A percentile compares a stretch with the other conserved stretches of the same genome.
phyloP scores from a whole-genome alignment of 768 basidiomycete genomes.

The Leccinum imitatum region DNA sequence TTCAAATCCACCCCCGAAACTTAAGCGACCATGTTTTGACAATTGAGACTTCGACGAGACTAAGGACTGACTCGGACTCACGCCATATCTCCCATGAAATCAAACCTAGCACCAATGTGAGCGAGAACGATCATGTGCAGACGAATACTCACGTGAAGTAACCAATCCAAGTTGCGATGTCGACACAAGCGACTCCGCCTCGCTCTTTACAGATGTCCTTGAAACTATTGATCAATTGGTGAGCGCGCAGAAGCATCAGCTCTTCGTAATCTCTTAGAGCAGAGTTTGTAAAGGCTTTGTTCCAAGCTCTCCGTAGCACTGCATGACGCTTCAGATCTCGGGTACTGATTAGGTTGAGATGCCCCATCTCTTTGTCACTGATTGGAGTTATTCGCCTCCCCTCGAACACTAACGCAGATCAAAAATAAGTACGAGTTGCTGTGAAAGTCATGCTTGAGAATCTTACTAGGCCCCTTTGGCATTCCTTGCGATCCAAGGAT shows the following conservation, averaged over 20 bases:
- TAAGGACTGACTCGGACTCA: conserved; percentile 13
- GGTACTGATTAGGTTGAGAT: conserved; percentile 15
- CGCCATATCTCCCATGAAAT: conserved; percentile 32
- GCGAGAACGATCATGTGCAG: not conserved
- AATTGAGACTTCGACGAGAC: not conserved
- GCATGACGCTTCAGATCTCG: conserved; percentile 25
- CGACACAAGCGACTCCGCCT: no score
- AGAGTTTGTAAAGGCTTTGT: no score
- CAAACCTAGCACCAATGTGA: conserved; percentile 16
- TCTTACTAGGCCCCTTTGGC: conserved; percentile 32
- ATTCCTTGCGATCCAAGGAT: conserved; percentile 29
- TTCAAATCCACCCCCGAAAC: conserved; percentile 40
- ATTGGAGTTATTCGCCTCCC: conserved; percentile 22
- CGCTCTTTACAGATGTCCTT: no score
- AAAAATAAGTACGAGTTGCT: conserved; percentile 4
- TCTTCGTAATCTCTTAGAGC: no score
- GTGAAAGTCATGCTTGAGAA: not conserved
- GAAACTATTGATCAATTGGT: no score
- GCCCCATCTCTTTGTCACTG: conserved; percentile 12
- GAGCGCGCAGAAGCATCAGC: no score
- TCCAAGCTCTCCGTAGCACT: conserved; percentile 17
- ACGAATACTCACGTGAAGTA: conserved; percentile 22
- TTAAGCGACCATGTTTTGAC: conserved; percentile 9
- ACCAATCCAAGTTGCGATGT: conserved; percentile 18
- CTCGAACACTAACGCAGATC: conserved; percentile 16